Percentiles rank a stretch among this genome's conserved stretches.
These are phyloP conservation scores for Thuidium tamariscinum DNA, from an alignment of 225 moss, liverwort and hornwort genomes.

Conservation along the genomic window DNA sequence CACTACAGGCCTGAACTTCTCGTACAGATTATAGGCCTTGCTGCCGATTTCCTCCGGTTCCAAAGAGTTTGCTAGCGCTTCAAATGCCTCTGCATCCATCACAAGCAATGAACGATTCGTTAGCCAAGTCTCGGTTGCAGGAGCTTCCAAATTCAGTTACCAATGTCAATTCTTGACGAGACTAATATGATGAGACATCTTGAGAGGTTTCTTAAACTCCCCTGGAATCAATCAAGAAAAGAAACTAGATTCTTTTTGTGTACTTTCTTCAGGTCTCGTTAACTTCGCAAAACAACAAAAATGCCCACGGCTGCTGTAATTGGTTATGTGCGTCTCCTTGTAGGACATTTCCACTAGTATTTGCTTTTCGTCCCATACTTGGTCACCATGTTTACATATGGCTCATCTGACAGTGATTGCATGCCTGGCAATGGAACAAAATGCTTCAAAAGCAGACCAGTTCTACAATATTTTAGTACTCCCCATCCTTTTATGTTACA, in stretches of 20 bases:
- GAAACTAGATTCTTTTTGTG: neutral
- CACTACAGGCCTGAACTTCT: constrained; percentile 45
- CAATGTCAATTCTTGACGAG: neutral
- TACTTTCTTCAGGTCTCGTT: neutral
- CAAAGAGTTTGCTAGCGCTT: constrained; percentile 26
- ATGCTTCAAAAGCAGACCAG: neutral
- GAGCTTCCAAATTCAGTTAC: neutral
- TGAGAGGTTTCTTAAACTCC: neutral
- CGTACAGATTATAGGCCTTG: constrained; percentile 39
- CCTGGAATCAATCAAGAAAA: neutral
- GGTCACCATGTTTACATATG: neutral
- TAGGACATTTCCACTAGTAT: neutral
- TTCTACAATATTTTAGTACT: neutral
- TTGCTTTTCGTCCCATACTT: neutral
- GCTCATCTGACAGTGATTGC: neutral
- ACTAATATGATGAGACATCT: neutral
- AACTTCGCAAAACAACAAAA: neutral
- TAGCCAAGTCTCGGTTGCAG: neutral
- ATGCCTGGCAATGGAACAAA: neutral
- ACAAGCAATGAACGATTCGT: neutral
- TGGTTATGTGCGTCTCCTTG: neutral
- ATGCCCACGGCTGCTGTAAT: too few species aligned
- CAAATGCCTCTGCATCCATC: constrained; percentile 36
- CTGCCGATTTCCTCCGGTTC: constrained; percentile 39
- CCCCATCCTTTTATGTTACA: neutral